Evolutionary conservation across 768 basidiomycete genomes (phyloP).

Genomic region (Clavaria fumosa): DNA sequence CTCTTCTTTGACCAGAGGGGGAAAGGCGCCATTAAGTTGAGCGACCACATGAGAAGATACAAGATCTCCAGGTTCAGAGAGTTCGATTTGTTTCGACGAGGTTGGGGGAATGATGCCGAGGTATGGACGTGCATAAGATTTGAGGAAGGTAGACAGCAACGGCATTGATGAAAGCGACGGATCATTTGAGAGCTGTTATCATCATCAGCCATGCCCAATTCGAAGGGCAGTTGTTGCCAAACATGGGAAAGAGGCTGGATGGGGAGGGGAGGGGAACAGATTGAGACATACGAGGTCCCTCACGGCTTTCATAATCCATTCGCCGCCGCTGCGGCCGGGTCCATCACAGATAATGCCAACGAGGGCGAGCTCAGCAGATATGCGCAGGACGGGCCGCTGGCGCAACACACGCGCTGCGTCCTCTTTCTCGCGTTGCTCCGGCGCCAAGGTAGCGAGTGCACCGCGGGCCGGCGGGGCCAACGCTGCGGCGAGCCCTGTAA

Average conservation of each 20-base stretch:
- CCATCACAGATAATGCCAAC: slow-evolving; percentile 71
- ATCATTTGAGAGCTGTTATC: slow-evolving; percentile 67
- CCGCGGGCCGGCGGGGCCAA: slow-evolving; percentile 45
- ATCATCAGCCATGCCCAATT: not conserved
- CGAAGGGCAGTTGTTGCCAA: slow-evolving; percentile 8
- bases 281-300: slow-evolving; percentile 62
- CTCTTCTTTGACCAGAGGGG: slow-evolving; percentile 30
- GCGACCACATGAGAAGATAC: slow-evolving; percentile 23
- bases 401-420: slow-evolving; percentile 62
- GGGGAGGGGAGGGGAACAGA: too few relatives aligned
- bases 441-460: slow-evolving; percentile 36
- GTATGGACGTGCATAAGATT: slow-evolving; percentile 79
- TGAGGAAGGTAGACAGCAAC: slow-evolving; percentile 81
- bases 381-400: slow-evolving; percentile 74
- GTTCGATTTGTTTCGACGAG: slow-evolving; percentile 43
- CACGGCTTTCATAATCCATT: slow-evolving; percentile 79
- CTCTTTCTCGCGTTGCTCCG: slow-evolving; percentile 87
- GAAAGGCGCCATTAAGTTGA: slow-evolving; percentile 22
- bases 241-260: not conserved
- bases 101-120: slow-evolving; percentile 56
- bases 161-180: slow-evolving; percentile 78
- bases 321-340: slow-evolving; percentile 56
- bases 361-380: slow-evolving; percentile 81
- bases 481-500: slow-evolving; percentile 40
- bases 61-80: slow-evolving; percentile 40